phyloP scores from a whole-genome alignment of 768 basidiomycete genomes.

The Lentinula lateritia region DNA sequence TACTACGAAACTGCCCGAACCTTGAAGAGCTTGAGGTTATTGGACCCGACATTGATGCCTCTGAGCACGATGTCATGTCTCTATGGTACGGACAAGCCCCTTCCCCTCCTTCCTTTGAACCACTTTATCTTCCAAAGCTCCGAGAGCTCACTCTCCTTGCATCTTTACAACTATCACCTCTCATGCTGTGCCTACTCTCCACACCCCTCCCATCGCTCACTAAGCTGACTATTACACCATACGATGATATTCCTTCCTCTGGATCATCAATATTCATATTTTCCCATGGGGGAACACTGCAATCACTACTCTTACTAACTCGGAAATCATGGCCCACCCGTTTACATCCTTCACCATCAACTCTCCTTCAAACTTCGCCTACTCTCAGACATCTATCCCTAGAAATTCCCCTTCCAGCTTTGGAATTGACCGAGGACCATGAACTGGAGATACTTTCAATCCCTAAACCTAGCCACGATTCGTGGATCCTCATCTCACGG shows the following conservation, averaged over 20 bases:
- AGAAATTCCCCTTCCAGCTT: slow-evolving; percentile 59
- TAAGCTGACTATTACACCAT: slow-evolving; percentile 68
- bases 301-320: slow-evolving; percentile 60
- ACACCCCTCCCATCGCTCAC: slow-evolving; percentile 57
- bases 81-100: slow-evolving; percentile 15
- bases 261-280: slow-evolving; percentile 54
- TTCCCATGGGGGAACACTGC: slow-evolving; percentile 51
- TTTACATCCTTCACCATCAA: slow-evolving; percentile 47
- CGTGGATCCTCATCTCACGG: slow-evolving; percentile 50
- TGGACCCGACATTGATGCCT: slow-evolving; percentile 51
- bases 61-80: slow-evolving; percentile 34
- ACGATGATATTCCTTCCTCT: slow-evolving; percentile 59
- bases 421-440: slow-evolving; percentile 30
- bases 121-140: slow-evolving; percentile 52
- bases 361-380: slow-evolving; percentile 45
- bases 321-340: slow-evolving; percentile 65
- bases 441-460: slow-evolving; percentile 65
- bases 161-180: slow-evolving; percentile 53
- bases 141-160: slow-evolving; percentile 58
- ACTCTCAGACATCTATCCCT: slow-evolving; percentile 65
- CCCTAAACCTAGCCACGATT: slow-evolving; percentile 62
- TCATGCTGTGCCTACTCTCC: slow-evolving; percentile 53
- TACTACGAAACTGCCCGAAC: slow-evolving; percentile 49
- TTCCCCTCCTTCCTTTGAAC: slow-evolving; percentile 26
- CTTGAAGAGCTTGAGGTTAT: slow-evolving; percentile 62